These are phyloP conservation scores for Jaenimonas drosophilae DNA, from an alignment of 208 protist species.

Conservation along the genomic window DNA sequence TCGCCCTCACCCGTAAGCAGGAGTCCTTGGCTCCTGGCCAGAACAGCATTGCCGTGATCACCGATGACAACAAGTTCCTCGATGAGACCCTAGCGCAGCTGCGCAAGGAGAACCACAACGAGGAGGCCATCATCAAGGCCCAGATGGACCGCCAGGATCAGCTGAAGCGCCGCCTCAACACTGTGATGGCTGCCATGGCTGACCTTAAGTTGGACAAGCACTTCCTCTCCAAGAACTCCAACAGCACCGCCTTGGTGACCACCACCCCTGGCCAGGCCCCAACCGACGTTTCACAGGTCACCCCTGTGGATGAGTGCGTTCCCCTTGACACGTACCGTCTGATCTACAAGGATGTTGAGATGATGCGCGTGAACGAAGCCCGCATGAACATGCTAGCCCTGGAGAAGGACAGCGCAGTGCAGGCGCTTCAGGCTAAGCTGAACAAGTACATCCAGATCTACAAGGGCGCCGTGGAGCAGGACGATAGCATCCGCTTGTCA, in stretches of 20 bases:
- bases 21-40: conserved; percentile 13
- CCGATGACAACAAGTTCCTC: conserved; percentile 72
- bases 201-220: conserved; percentile 78
- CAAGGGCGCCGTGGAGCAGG: conserved; percentile 37
- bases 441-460: conserved; percentile 29
- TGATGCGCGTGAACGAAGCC: conserved; percentile 64
- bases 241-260: conserved; percentile 65
- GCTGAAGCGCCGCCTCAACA: conserved; percentile 69
- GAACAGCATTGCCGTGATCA: conserved; percentile 44
- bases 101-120: conserved; percentile 42
- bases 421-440: conserved; percentile 71
- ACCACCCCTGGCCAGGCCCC: conserved; percentile 66
- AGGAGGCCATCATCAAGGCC: conserved; percentile 74
- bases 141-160: conserved; percentile 76
- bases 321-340: conserved; percentile 81
- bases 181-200: conserved; percentile 52
- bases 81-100: conserved; percentile 53
- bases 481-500: conserved; percentile 28
- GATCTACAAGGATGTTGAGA: conserved; percentile 79
- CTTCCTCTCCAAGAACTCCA: conserved; percentile 54
- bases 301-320: conserved; percentile 70
- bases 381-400: conserved; percentile 88
- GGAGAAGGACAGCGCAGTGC: conserved; percentile 79
- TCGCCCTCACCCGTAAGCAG: conserved; percentile 30
- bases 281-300: conserved; percentile 56